Evolutionary conservation across 2,329 filamentous ascomycete species (phyloP), one percentile per base, ranked within the genome.

Genomic region (Coleophoma crateriformis): DNA sequence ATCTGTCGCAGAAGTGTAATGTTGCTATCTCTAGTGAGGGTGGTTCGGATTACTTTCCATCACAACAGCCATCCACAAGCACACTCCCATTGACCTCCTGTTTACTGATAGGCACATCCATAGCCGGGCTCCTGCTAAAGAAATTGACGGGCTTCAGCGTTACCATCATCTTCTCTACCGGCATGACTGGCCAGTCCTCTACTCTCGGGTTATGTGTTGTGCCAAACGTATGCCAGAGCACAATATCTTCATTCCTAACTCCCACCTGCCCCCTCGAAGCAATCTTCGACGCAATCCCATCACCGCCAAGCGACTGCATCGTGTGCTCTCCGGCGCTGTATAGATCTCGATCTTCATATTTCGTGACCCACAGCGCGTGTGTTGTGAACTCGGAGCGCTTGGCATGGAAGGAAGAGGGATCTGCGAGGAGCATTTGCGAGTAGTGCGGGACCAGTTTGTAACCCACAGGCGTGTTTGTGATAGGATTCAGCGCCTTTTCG

Each of bases 121-220:
- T 55, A 1, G 72, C 71, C 2, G 75, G 75, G 55, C 78, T 78
- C 43, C 62, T 62, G 12, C 68, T 65, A 53, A 77, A 78, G 53
- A 78, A 78, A 50, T 76, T 75, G 14, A 67, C 69, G 0, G 75
- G 75, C 52, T 74, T 69, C 45, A 79, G 58, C 51, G 66, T 75
- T 58, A 95, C 72, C 2, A 84, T 88, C 77, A 95, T 90, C 1
- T 87, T 87, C 74, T 90, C 87, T 1, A 85, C 0, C 13, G 89
- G 89, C 90, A 95, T 95, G 58, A 95, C 76, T 20, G 90, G 90
- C 71, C 87, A 95, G 67, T 95, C 90, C 62, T 95, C 90, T 0
- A 89, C 88, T 0, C 87, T 74, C 0, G 90, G 90, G 73, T 95
- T 91, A 66, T 95, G 90, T 1, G 85, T 90, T 22, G 95, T 74